Conservation (phyloP, 2,329 filamentous ascomycete genomes). For the Xylaria arbuscula region DNA sequence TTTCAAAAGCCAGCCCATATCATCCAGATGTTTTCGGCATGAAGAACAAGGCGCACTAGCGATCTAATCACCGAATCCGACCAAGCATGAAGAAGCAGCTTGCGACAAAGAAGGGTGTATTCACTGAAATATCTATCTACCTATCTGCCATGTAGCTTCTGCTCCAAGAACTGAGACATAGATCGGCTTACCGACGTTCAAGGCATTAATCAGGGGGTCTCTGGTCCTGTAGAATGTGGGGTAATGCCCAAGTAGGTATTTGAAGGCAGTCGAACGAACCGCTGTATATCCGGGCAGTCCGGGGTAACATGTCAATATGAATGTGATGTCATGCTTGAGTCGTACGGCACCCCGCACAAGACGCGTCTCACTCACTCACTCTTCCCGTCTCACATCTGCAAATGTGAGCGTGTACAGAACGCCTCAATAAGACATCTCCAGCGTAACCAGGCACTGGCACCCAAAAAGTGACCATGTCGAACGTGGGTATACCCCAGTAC, state of each 20-base stretch:
- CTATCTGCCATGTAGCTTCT: background rate
- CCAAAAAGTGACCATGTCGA: constrained; percentile 26
- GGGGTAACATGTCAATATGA: background rate
- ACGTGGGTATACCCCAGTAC: constrained; percentile 1
- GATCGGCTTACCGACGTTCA: background rate
- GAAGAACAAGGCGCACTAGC: no score
- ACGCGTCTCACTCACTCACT: constrained; percentile 1
- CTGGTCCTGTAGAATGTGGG: constrained; percentile 9
- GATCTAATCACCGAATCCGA: background rate
- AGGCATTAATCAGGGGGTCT: background rate
- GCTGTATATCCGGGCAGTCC: background rate
- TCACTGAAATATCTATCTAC: background rate
- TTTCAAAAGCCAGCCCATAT: no score
- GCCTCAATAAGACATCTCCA: constrained; percentile 5
- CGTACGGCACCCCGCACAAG: constrained; percentile 30
- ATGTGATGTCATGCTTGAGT: constrained; percentile 31
- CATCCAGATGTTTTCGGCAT: no score
- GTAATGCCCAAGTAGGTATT: no score
- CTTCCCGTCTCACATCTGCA: constrained; percentile 3
- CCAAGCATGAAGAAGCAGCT: background rate
- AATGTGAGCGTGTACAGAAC: background rate
- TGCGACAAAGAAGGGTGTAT: background rate
- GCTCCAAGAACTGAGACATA: background rate
- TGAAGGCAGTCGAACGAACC: background rate
- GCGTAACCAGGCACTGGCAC: background rate